Conservation (phyloP, 73 alveolate genomes). For the Effrenium voratum region DNA sequence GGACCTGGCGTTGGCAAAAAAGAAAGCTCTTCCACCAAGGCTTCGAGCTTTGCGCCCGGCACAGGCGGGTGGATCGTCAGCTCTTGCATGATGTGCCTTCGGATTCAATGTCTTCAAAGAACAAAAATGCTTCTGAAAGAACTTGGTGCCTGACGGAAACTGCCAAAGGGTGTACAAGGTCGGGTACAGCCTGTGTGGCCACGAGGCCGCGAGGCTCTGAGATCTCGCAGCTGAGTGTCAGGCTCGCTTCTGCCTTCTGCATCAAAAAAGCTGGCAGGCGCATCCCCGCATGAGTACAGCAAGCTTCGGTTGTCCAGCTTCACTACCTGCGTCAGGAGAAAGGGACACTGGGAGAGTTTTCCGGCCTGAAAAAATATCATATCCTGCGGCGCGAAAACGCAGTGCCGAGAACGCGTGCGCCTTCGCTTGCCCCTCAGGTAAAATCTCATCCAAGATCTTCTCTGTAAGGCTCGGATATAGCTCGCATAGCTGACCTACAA, state of each 20-base stretch:
- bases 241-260: conserved; percentile 74
- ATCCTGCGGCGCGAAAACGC: no score
- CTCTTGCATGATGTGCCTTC: conserved; percentile 90
- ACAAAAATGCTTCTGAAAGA: neutral
- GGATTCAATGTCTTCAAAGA: neutral
- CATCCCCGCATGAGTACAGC: conserved; percentile 80
- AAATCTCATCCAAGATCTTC: conserved; percentile 63
- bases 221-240: neutral
- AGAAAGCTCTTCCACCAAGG: neutral
- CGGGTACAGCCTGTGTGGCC: conserved; percentile 52
- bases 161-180: conserved; percentile 83
- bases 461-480: conserved; percentile 56
- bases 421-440: conserved; percentile 94
- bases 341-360: no score
- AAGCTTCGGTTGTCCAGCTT: conserved; percentile 88
- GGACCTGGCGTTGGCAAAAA: conserved; percentile 11
- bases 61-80: conserved; percentile 89
- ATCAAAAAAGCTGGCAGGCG: conserved; percentile 78
- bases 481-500: conserved; percentile 64
- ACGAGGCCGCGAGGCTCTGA: neutral
- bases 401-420: neutral
- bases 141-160: conserved; percentile 36
- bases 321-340: neutral
- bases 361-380: no score
- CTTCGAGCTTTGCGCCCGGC: neutral